These are phyloP conservation scores for Phalaenopsis aphrodite DNA, from an alignment of 106 monocot genomes.

Conservation along the genomic window DNA sequence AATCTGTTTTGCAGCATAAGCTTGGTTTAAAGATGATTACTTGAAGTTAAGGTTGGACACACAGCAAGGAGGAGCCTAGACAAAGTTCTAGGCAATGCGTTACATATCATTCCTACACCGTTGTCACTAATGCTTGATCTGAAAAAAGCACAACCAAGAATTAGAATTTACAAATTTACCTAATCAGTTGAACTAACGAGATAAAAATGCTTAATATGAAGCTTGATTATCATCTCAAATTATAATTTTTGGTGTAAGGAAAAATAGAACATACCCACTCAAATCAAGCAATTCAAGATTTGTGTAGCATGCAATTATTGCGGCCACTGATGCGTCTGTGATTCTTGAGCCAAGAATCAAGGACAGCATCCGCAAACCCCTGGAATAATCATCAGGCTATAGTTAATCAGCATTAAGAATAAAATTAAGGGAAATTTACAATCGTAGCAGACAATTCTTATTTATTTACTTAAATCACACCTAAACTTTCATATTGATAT, in stretches of 20 bases:
- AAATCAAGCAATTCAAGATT: constrained; percentile 85
- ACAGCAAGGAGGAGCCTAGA: constrained; percentile 81
- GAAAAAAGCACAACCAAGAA: constrained; percentile 7
- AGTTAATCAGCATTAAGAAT: background rate
- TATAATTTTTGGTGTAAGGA: background rate
- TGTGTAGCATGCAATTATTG: constrained; percentile 53
- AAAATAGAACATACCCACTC: constrained; percentile 65
- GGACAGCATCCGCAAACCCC: constrained; percentile 74
- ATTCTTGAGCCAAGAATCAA: constrained; percentile 75
- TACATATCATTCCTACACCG: constrained; percentile 98
- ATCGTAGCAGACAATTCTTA: too few relatives aligned
- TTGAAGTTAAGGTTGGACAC: constrained; percentile 87
- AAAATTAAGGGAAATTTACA: background rate
- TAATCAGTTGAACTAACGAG: too few relatives aligned
- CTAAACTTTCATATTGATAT: too few relatives aligned
- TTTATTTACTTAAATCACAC: too few relatives aligned
- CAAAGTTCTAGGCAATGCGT: constrained; percentile 60
- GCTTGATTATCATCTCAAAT: background rate
- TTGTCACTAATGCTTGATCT: constrained; percentile 89
- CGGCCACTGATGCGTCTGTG: constrained; percentile 90
- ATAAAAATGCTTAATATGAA: background rate
- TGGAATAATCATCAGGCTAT: constrained; percentile 19
- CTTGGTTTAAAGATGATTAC: constrained; percentile 29
- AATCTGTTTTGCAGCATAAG: background rate
- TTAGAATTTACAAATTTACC: background rate